These are phyloP conservation scores for Paraconiothyrium brasiliense DNA, from an alignment of 2,329 filamentous ascomycete genomes.

Conservation along the genomic window DNA sequence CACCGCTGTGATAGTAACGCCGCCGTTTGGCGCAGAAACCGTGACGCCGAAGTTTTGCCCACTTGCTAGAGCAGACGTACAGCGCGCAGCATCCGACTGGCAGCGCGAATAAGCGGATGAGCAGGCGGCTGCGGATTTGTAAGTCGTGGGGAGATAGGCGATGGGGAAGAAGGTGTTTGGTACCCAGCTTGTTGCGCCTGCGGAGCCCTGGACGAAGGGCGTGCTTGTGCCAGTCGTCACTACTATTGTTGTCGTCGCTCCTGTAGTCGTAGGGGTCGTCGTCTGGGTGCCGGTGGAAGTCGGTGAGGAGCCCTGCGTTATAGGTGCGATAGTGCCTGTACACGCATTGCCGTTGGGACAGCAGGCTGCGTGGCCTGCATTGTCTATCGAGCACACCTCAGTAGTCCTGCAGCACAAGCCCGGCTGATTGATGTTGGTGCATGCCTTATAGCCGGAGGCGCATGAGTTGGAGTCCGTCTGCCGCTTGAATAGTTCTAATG, in stretches of 20 bases:
- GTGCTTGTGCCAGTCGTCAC: slow-evolving; percentile 24
- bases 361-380: slow-evolving; percentile 67
- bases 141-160: slow-evolving; percentile 63
- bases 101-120: slow-evolving; percentile 64
- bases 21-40: slow-evolving; percentile 59
- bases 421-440: slow-evolving; percentile 61
- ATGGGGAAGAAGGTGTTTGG: slow-evolving; percentile 62
- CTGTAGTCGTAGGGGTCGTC: slow-evolving; percentile 4
- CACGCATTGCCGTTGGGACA: slow-evolving; percentile 67
- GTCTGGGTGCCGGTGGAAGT: slow-evolving; percentile 16
- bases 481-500: slow-evolving; percentile 44
- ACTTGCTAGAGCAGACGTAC: slow-evolving; percentile 56
- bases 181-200: slow-evolving; percentile 50
- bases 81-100: slow-evolving; percentile 55
- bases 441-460: slow-evolving; percentile 62
- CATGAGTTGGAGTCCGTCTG: slow-evolving; percentile 53
- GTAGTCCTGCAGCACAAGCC: slow-evolving; percentile 65
- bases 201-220: slow-evolving; percentile 36
- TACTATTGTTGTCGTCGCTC: slow-evolving; percentile 29
- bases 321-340: slow-evolving; percentile 60
- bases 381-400: slow-evolving; percentile 65
- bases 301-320: slow-evolving; percentile 19
- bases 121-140: slow-evolving; percentile 61
- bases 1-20: slow-evolving; percentile 59
- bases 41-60: slow-evolving; percentile 60